These are phyloP conservation scores for Vaccinium myrtillus DNA, from an alignment of 148 eudicot species.

Conservation along the genomic window DNA sequence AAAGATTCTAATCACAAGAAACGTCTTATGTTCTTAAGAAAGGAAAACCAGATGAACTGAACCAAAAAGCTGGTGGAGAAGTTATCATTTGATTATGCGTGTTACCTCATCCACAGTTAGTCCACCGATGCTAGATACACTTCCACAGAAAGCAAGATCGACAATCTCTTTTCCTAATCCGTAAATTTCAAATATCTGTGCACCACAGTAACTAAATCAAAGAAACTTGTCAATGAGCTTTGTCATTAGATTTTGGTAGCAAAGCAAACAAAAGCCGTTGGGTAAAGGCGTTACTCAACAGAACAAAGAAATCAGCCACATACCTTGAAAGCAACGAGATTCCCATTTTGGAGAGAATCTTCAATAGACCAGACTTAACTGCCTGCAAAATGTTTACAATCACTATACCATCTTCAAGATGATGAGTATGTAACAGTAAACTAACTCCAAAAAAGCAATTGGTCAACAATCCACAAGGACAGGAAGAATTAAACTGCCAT, in stretches of 20 bases:
- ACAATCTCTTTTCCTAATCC: conserved; percentile 89
- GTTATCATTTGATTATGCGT: not conserved
- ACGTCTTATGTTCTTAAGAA: not conserved
- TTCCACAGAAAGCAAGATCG: conserved; percentile 88
- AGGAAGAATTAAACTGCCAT: not conserved
- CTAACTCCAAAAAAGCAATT: not conserved
- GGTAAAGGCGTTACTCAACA: conserved; percentile 9
- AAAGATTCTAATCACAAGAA: not conserved
- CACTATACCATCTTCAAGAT: conserved; percentile 8
- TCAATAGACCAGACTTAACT: conserved; percentile 76
- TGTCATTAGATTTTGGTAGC: not conserved
- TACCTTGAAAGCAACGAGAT: conserved; percentile 98
- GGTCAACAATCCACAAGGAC: not conserved
- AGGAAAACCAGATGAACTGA: not conserved
- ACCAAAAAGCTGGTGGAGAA: not conserved
- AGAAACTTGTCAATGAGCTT: conserved; percentile 5
- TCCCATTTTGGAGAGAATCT: conserved; percentile 98
- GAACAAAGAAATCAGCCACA: conserved; percentile 20
- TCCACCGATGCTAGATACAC: conserved; percentile 86
- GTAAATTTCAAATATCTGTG: conserved; percentile 97
- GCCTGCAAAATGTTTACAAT: conserved; percentile 48
- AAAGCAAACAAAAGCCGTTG: not conserved
- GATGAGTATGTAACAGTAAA: not conserved
- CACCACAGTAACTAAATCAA: conserved; percentile 86
- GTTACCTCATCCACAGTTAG: conserved; percentile 95